phyloP scores from a whole-genome alignment of 805 yeast genomes.

The Lipomyces kockii region DNA sequence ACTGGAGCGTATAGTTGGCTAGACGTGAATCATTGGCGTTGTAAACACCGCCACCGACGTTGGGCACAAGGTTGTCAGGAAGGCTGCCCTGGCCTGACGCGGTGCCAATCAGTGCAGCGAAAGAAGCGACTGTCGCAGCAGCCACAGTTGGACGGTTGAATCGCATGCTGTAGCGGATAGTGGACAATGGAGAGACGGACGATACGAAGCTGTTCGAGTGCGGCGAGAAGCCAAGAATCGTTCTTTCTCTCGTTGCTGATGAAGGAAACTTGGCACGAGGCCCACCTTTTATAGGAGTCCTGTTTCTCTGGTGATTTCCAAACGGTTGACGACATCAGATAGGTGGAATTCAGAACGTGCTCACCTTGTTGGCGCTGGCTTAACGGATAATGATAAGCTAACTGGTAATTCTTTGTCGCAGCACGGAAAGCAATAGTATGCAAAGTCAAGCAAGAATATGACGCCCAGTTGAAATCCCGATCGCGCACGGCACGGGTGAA shows the following conservation, averaged over 20 bases:
- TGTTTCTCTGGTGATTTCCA: neutral
- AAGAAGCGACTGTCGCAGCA: neutral
- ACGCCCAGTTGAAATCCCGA: no score
- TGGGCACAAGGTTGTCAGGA: neutral
- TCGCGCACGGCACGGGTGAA: no score
- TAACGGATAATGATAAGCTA: no score
- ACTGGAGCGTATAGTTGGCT: neutral
- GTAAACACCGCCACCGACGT: neutral
- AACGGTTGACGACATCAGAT: no score
- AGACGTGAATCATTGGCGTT: neutral
- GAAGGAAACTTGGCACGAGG: neutral
- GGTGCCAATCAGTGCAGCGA: neutral
- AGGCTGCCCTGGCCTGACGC: neutral
- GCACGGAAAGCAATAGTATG: no score
- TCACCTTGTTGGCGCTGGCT: constrained; percentile 1
- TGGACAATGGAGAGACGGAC: neutral
- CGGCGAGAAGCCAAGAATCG: neutral
- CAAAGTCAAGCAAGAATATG: no score
- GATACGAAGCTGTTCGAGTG: neutral
- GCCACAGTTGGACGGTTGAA: neutral
- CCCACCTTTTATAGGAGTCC: neutral
- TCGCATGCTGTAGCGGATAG: neutral
- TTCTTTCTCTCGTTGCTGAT: neutral
- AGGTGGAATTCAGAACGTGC: neutral
- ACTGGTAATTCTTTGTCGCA: no score